Conservation (phyloP, 2,329 filamentous ascomycete species). For the Cytospora mali region DNA sequence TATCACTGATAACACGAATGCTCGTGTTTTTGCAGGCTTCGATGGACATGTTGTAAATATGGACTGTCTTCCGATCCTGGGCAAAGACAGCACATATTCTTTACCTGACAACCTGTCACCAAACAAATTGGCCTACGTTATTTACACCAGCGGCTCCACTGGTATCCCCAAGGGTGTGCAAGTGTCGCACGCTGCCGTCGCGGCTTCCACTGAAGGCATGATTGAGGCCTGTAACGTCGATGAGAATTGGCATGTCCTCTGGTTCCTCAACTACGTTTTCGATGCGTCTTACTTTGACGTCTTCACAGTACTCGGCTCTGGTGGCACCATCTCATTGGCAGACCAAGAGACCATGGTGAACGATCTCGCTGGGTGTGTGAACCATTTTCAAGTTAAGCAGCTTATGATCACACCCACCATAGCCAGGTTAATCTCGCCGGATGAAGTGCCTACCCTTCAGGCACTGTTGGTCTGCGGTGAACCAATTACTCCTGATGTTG, state of each 20-base stretch:
- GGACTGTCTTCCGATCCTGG: neutral
- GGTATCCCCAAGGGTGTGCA: slow-evolving; percentile 40
- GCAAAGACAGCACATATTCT: neutral
- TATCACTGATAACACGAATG: slow-evolving; percentile 1
- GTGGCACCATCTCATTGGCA: slow-evolving; percentile 4
- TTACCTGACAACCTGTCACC: neutral
- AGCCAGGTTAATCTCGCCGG: slow-evolving; percentile 6
- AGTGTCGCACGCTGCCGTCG: slow-evolving; percentile 32
- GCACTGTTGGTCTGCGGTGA: slow-evolving; percentile 6
- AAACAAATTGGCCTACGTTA: slow-evolving; percentile 35
- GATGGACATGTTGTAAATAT: slow-evolving; percentile 3
- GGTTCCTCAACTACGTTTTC: slow-evolving; percentile 11
- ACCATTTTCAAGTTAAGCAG: slow-evolving; percentile 5
- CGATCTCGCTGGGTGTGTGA: slow-evolving; percentile 1
- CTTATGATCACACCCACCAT: slow-evolving; percentile 9
- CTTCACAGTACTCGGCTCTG: slow-evolving; percentile 1
- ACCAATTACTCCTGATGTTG: slow-evolving; percentile 2
- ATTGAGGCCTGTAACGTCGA: slow-evolving; percentile 5
- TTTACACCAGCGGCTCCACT: slow-evolving; percentile 40
- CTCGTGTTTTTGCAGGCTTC: slow-evolving; percentile 4
- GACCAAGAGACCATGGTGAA: neutral
- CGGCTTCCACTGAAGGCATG: slow-evolving; percentile 7
- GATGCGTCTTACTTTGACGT: slow-evolving; percentile 10
- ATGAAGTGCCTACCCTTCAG: slow-evolving; percentile 8
- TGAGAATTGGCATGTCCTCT: slow-evolving; percentile 2